Base-by-base conservation (phyloP, 148 eudicot species). In the Polygonum maritimum region DNA sequence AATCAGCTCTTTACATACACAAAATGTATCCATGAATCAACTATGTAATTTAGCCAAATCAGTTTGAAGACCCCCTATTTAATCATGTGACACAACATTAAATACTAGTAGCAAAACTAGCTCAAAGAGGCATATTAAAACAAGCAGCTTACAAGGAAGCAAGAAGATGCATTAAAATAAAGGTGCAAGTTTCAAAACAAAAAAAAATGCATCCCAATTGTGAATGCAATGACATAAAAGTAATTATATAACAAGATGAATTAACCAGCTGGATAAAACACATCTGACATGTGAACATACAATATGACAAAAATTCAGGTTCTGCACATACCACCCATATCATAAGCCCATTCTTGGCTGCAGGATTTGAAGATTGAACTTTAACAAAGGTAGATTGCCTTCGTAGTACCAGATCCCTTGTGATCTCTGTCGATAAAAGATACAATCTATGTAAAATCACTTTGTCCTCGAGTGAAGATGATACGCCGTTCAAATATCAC, bases 371-470 rank as follows among this genome's bases (percentile, higher is more conserved):
- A n/a, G 89, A 81, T 44, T 89, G 94, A 78, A 84, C 83, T 82
- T 85, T 89, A 73, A 86, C 87, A 85, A 96, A 91, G 54, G 88
- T 85, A 54, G 97, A 89, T 81, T 96, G 98, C 80, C 99, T 96
- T 76, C 85, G 84, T 84, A 91, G 78, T 21, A 88, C 92, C 87
- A 82, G 78, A 75, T 90, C 97, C 85, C 92, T 84, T 36, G 98
- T 84, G 81, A 91, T 89, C 83, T 89, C 99, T 96, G 90, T 80
- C 47, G 54, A 84, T 51, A 51, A 78, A 72, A 1, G 18, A 41
- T 40, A 14, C 39, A 74, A 26, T 51, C 7, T 19, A n/a, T 26
- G 31, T 26, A 26, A 26, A 76, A 84, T 89, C 86, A 78, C 87
- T 86, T n/a, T 82, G 85, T 62, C 39, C 31, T 60, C 16, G 22